Evolutionary conservation across 1,139 yeast genomes (phyloP).

Genomic region (Blastobotrys proliferans): DNA sequence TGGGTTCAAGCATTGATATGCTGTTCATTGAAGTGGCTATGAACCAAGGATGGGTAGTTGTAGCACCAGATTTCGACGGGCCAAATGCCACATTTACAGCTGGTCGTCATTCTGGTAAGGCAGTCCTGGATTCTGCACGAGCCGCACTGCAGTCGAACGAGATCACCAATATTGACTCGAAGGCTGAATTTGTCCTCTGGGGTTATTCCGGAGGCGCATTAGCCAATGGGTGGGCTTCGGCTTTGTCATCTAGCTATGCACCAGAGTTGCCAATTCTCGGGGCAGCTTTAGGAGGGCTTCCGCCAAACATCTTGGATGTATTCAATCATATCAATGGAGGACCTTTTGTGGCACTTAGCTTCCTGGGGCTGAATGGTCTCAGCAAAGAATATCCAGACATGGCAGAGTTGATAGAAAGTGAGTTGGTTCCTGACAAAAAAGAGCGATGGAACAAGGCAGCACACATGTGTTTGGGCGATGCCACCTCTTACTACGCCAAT

Average conservation of each 20-base stretch:
- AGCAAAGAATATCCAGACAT: slow-evolving; percentile 29
- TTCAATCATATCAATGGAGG: slow-evolving; percentile 20
- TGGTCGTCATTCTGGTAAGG: slow-evolving; percentile 20
- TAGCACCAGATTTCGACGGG: slow-evolving; percentile 24
- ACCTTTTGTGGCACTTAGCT: slow-evolving; percentile 18
- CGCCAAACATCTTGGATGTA: slow-evolving; percentile 16
- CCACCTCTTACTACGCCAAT: slow-evolving; percentile 17
- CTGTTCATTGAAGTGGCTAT: slow-evolving; percentile 21
- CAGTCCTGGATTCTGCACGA: slow-evolving; percentile 21
- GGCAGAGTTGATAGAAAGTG: slow-evolving; percentile 11
- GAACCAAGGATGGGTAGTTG: slow-evolving; percentile 23
- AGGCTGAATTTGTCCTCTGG: slow-evolving; percentile 20
- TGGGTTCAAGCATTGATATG: too few species aligned
- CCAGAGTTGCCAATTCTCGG: slow-evolving; percentile 19
- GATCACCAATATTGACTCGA: slow-evolving; percentile 16
- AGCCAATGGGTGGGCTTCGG: slow-evolving; percentile 34
- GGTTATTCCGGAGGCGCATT: slow-evolving; percentile 34
- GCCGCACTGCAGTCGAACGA: slow-evolving; percentile 19
- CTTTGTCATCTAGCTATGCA: slow-evolving; percentile 27
- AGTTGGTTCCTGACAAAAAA: slow-evolving; percentile 15
- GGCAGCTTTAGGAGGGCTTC: slow-evolving; percentile 13
- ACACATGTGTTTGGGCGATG: slow-evolving; percentile 19
- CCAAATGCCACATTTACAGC: slow-evolving; percentile 22
- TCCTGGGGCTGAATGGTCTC: slow-evolving; percentile 28
- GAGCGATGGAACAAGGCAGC: slow-evolving; percentile 16